Base-by-base conservation (phyloP, 2,329 filamentous ascomycete species). In the Fusarium pseudocircinatum region DNA sequence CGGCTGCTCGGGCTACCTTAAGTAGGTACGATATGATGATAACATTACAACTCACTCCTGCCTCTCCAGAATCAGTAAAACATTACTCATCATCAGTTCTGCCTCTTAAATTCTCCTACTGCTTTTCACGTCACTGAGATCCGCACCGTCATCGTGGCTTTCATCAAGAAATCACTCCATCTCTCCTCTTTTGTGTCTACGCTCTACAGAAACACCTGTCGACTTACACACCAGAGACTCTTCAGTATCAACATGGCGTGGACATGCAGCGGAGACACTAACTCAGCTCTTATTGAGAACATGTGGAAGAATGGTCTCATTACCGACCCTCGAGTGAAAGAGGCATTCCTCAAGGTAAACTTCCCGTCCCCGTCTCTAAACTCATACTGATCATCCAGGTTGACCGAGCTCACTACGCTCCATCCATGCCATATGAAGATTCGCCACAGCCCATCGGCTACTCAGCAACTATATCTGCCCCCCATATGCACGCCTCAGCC, bases 361-460 rank as follows among this genome's bases (percentile, higher is more conserved):
- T 42, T 22, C 32, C 9, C 18, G 7, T 52, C 34, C 26, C 30
- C 13, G 3, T 28, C 24, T 20, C 11, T 13, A 7, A 2, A 2
- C 16, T 18, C 18, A n/a, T 60, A 14, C 60, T 73, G 22, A 72
- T 28, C 12, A 24, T 14, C 15, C 74, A 95, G 92, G 94, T 98
- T 79, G 96, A 99, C 82, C 90, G 96, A 70, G 95, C 89, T 1
- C 89, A 98, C 83, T 98, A 96, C 83, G 89, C 93, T 20, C 93
- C 94, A 7, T 78, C 82, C 1, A 81, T 81, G 15, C 90, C 96
- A 6, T 98, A 98, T 80, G 81, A 86, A 63, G 88, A 90, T 81
- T 84, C 83, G 0, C 88, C 87, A 0, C 88, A 90, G 72, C 76
- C 83, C 67, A 89, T 90, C 81, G 88, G 88, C 69, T 82, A 89